A percentile compares a stretch with the other conserved stretches of the same genome.
phyloP scores from a whole-genome alignment of 169 alveolate species.

The Cryptosporidium bovis region DNA sequence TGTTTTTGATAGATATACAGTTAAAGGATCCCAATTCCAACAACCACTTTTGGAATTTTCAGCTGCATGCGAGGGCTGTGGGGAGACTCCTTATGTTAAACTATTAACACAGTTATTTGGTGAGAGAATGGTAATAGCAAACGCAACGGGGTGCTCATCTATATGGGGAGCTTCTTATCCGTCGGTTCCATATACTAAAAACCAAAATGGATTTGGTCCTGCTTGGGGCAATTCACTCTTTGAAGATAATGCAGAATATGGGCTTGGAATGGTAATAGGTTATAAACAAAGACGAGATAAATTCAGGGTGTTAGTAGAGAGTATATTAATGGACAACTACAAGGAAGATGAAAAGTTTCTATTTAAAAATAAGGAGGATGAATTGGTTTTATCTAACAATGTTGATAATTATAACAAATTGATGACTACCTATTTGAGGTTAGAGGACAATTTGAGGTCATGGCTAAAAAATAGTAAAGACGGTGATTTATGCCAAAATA shows the following conservation, averaged over 20 bases:
- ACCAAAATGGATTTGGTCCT: slow-evolving; percentile 80
- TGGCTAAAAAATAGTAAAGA: slow-evolving; percentile 71
- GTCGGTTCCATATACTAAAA: slow-evolving; percentile 76
- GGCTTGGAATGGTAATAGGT: slow-evolving; percentile 80
- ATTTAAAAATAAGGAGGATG: not conserved
- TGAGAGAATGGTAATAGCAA: slow-evolving; percentile 80
- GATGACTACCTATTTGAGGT: not conserved
- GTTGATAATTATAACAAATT: not conserved
- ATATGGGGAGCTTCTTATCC: slow-evolving; percentile 83
- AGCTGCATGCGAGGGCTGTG: slow-evolving; percentile 84
- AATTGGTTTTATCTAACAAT: not conserved
- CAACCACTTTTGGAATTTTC: slow-evolving; percentile 81
- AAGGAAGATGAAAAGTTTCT: not conserved
- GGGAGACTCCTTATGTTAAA: slow-evolving; percentile 83
- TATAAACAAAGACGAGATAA: slow-evolving; percentile 48
- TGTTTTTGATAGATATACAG: slow-evolving; percentile 77
- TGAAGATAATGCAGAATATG: slow-evolving; percentile 84
- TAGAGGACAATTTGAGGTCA: slow-evolving; percentile 62
- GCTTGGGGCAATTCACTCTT: slow-evolving; percentile 84
- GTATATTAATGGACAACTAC: not conserved
- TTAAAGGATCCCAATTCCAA: slow-evolving; percentile 81
- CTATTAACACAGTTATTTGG: slow-evolving; percentile 80
- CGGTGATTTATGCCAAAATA: slow-evolving; percentile 66
- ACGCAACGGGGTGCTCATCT: slow-evolving; percentile 83
- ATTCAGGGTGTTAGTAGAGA: slow-evolving; percentile 45